Evolutionary conservation across 164 flowering plant genomes (phyloP).

Genomic region (Magnolia sinica): DNA sequence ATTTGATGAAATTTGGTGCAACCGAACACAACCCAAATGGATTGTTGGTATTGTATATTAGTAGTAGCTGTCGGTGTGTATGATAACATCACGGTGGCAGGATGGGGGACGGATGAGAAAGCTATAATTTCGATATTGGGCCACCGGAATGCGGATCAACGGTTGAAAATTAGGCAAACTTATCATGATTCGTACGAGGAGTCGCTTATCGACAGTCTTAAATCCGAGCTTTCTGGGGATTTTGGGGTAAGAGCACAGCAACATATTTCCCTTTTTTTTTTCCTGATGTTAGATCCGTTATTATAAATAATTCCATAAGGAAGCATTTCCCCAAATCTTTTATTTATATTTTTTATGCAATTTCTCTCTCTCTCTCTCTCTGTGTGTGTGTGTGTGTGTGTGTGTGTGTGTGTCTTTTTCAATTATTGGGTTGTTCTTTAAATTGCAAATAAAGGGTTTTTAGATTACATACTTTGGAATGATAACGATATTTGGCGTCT

Average conservation of each 20-base stretch:
- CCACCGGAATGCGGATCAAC: constrained; percentile 63
- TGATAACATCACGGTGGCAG: constrained; percentile 19
- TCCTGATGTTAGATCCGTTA: neutral
- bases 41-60: neutral
- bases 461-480: no score
- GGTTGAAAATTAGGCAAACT: constrained; percentile 54
- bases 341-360: no score
- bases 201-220: constrained; percentile 55
- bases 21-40: neutral
- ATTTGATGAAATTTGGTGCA: neutral
- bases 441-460: no score
- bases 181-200: constrained; percentile 58
- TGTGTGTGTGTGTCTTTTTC: no score
- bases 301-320: neutral
- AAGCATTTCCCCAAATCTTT: neutral
- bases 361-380: neutral
- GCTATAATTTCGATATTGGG: constrained; percentile 58
- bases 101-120: constrained; percentile 82
- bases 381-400: no score
- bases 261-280: no score
- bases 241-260: neutral
- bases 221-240: constrained; percentile 45
- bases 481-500: no score
- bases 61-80: neutral
- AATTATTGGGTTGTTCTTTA: no score